phyloP scores from a whole-genome alignment of 164 flowering plant genomes.

The Sedum album region DNA sequence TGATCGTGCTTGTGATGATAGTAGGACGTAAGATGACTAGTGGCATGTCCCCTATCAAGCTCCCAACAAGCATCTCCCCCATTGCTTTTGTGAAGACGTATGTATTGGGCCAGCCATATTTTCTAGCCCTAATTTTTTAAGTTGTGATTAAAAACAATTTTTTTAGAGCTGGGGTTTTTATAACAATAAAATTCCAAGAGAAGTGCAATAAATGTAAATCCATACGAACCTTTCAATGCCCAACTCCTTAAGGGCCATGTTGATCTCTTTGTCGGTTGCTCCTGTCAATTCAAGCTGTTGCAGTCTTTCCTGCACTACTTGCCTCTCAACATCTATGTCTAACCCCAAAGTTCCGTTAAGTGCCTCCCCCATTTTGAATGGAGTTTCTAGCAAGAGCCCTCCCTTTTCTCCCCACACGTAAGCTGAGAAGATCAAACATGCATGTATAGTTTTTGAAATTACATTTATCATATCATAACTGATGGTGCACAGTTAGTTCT shows the following conservation, averaged over 20 bases:
- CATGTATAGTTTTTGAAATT: background rate
- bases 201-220: background rate
- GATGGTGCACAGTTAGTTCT: too few species aligned
- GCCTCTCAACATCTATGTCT: too few species aligned
- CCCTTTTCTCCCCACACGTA: too few species aligned
- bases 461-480: too few species aligned
- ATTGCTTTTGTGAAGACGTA: too few species aligned
- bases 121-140: too few species aligned
- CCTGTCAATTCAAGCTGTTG: background rate
- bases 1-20: constrained; percentile 40
- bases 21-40: constrained; percentile 45
- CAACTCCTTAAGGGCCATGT: too few species aligned
- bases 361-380: constrained; percentile 8
- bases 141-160: constrained; percentile 7
- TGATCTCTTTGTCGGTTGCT: background rate
- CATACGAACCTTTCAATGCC: too few species aligned
- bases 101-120: too few species aligned
- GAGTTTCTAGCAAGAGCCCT: background rate
- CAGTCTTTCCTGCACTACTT: constrained; percentile 6
- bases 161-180: background rate
- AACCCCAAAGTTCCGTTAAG: constrained; percentile 1
- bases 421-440: background rate
- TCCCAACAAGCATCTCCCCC: too few species aligned
- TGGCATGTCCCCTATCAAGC: too few species aligned
- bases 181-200: background rate